Conservation (phyloP, 257 asterid species). For the Marsdenia floribunda region DNA sequence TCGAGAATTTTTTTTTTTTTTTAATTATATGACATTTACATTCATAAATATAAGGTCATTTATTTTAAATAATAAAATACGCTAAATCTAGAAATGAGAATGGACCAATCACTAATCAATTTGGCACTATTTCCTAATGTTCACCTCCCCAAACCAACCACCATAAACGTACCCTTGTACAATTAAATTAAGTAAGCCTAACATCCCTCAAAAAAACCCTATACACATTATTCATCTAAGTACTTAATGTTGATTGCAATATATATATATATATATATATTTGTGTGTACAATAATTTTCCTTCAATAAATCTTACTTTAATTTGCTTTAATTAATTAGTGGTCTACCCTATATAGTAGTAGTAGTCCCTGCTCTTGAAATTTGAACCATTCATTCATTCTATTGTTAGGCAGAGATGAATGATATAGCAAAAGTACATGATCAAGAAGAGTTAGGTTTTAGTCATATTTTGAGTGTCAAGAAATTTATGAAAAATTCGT, state of each 20-base stretch:
- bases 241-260: background rate
- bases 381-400: background rate
- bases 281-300: background rate
- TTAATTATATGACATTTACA: too few species aligned
- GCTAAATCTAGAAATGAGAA: background rate
- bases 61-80: too few species aligned
- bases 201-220: background rate
- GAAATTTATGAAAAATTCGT: background rate
- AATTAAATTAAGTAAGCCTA: background rate
- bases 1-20: too few species aligned
- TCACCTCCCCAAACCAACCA: background rate
- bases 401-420: slow-evolving; percentile 1
- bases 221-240: background rate
- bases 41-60: too few species aligned
- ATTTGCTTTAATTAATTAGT: background rate
- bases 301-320: background rate
- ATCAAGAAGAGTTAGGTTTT: slow-evolving; percentile 16
- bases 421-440: background rate
- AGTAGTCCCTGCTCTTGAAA: background rate
- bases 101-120: background rate
- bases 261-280: background rate
- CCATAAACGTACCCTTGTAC: background rate
- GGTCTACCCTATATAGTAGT: background rate
- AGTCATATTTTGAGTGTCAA: background rate
- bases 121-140: background rate